phyloP scores from a whole-genome alignment of 148 eudicot genomes.

The Salicornia ramosissima region DNA sequence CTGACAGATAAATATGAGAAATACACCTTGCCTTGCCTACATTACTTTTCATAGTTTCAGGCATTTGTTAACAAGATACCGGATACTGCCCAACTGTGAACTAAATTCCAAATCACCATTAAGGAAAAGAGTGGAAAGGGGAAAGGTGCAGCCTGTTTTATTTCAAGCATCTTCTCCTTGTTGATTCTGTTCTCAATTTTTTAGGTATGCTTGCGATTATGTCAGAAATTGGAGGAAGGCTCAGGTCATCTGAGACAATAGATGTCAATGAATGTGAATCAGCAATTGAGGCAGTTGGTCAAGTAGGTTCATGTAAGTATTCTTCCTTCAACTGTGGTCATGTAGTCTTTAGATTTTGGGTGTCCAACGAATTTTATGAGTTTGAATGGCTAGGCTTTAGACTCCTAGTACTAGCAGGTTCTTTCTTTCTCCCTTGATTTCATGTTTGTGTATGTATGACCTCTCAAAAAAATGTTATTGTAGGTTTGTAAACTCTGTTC shows the following conservation, averaged over 20 bases:
- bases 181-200: conserved; percentile 9
- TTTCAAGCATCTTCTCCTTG: not conserved
- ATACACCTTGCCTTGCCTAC: not conserved
- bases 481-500: no score
- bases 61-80: not conserved
- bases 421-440: no score
- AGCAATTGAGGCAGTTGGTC: conserved; percentile 89
- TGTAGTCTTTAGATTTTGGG: no score
- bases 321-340: not conserved
- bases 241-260: conserved; percentile 39
- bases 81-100: not conserved
- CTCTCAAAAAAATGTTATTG: no score
- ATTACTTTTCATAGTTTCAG: not conserved
- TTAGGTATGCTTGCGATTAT: conserved; percentile 51
- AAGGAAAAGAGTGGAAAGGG: not conserved
- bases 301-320: conserved; percentile 76
- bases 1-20: not conserved
- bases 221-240: conserved; percentile 60
- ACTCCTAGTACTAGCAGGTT: no score
- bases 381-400: no score
- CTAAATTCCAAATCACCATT: not conserved
- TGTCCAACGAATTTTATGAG: no score
- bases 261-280: conserved; percentile 85
- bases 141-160: not conserved
- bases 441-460: no score